Evolutionary conservation across 2,329 filamentous ascomycete genomes (phyloP), one percentile per base, ranked within the genome.

Genomic region (Dothideomycetes sp.): DNA sequence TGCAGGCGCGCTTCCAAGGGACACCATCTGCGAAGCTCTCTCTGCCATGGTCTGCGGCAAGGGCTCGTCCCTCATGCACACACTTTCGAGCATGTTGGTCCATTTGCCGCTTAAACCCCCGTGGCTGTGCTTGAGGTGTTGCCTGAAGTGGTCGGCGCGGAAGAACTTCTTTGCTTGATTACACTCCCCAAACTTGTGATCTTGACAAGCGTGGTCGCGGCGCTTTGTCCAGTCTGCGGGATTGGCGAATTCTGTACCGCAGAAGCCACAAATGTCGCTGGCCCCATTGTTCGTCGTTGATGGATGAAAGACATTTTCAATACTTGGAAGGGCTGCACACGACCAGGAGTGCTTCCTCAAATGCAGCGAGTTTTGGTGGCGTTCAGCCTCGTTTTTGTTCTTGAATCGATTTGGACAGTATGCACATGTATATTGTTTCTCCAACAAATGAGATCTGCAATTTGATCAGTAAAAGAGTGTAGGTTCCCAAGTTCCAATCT

Each of bases 141-240:
- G 91, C 44, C 91, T 79, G 70, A 98, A 98, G 60, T 98, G 91
- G 60, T 98, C 91, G 24, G 91, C 91, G 29, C 91, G 77, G 66
- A 84, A 98, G 61, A 98, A 98, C 60, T 96, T 96, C 70, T 98
- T 98, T 50, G 84, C 83, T 54, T 91, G 87, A 60, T 98, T 98
- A 73, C 91, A 98, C 64, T 96, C 91, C 47, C 87, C 79, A 58
- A 94, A 98, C 58, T 98, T 98, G 68, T 98, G 91, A 47, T 87
- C 76, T 52, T 84, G 81, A 55, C 87, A 88, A 39, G 98, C 67
- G 65, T 98, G 91, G 41, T 84, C 81, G 39, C 88, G 78, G 42
- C 91, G 79, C 45, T 77, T 72, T 38, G 94, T 84, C 88, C 88
- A 95, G 56, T 96, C 84, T 38, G 85, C 76, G 4, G 88, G 81